Conservation (phyloP, 2,329 filamentous ascomycete species). For the Ramularia endophylla region DNA sequence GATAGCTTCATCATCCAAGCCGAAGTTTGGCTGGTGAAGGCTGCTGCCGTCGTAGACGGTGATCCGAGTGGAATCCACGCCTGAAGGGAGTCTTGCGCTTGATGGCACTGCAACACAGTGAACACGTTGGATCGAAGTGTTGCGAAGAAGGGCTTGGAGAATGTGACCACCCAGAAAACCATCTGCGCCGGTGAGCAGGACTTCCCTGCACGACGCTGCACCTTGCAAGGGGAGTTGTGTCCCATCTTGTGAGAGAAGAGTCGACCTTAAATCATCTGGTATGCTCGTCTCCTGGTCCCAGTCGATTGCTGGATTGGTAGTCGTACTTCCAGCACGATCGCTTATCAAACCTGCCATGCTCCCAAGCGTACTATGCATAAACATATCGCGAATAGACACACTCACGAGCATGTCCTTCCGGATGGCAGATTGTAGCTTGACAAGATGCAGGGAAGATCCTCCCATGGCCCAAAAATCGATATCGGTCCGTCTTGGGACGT, state of each 20-base stretch:
- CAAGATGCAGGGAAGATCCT: conserved; percentile 38
- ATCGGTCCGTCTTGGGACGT: conserved; percentile 11
- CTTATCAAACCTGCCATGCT: conserved; percentile 35
- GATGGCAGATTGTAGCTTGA: conserved; percentile 36
- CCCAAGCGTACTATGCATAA: conserved; percentile 34
- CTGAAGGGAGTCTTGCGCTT: conserved; percentile 16
- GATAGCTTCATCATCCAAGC: conserved; percentile 32
- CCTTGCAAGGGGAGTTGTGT: too few relatives aligned
- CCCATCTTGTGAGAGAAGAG: background rate
- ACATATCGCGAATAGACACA: conserved; percentile 34
- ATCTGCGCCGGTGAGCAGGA: conserved; percentile 37
- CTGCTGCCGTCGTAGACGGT: conserved; percentile 15
- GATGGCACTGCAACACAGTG: conserved; percentile 41
- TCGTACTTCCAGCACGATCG: conserved; percentile 3
- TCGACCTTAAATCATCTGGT: conserved; percentile 4
- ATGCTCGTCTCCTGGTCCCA: conserved; percentile 37
- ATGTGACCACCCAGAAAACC: conserved; percentile 39
- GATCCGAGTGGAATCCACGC: conserved; percentile 33
- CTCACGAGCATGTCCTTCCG: conserved; percentile 26
- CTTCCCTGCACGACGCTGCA: too few relatives aligned
- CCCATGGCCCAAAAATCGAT: conserved; percentile 41
- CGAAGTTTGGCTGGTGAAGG: conserved; percentile 28
- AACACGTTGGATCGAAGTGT: conserved; percentile 31
- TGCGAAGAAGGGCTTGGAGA: conserved; percentile 32
- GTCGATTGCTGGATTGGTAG: conserved; percentile 25